Evolutionary conservation across 257 asterid genomes (phyloP).

Genomic region (Solanum microdontum): DNA sequence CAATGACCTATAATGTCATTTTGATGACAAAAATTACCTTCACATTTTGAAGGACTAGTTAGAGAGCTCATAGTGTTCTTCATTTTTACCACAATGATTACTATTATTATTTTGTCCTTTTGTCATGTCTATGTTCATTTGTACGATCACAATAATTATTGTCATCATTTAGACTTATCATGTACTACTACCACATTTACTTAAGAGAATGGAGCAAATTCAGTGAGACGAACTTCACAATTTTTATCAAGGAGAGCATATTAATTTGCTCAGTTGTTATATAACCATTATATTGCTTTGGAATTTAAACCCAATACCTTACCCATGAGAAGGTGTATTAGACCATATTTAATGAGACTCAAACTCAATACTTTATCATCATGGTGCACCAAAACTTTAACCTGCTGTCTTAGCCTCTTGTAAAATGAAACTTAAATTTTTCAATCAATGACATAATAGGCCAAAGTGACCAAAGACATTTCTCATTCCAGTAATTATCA

Average conservation of each 20-base stretch:
- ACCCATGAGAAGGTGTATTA: background rate
- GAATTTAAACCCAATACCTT: background rate
- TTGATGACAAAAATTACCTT: background rate
- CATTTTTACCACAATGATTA: background rate
- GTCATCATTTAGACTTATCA: background rate
- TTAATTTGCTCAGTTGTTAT: background rate
- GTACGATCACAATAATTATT: background rate
- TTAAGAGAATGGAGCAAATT: background rate
- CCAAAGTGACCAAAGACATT: background rate
- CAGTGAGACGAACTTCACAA: background rate
- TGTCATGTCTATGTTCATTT: background rate
- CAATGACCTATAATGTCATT: background rate
- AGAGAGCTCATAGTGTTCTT: background rate
- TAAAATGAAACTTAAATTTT: background rate
- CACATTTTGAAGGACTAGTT: background rate
- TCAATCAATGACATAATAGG: background rate
- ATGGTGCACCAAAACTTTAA: background rate
- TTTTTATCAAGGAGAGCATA: background rate
- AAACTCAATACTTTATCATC: no score
- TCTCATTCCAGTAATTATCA: background rate
- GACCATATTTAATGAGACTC: background rate
- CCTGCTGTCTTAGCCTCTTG: background rate
- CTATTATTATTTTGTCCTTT: background rate
- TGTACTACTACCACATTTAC: background rate
- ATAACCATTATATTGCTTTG: background rate